Percentiles rank a stretch among this genome's conserved stretches.
phyloP scores from a whole-genome alignment of 2,329 filamentous ascomycete genomes.

The Epicoccum sorghinum region DNA sequence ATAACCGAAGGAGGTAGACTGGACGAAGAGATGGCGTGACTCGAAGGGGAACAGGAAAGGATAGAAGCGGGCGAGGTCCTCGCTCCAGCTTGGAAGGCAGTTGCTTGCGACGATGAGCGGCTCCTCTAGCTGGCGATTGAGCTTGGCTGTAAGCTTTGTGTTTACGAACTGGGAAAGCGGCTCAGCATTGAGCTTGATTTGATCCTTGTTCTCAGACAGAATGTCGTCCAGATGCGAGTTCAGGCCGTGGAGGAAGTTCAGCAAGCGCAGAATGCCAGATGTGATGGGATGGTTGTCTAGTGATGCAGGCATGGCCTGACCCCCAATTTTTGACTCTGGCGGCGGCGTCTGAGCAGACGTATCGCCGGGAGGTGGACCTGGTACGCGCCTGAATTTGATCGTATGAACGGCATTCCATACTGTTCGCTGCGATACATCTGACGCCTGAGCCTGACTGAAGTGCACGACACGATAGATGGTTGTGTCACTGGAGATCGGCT shows the following conservation, averaged over 20 bases:
- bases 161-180: slow-evolving; percentile 95
- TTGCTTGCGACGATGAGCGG: slow-evolving; percentile 96
- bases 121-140: slow-evolving; percentile 96
- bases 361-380: slow-evolving; percentile 80
- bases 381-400: slow-evolving; percentile 87
- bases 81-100: slow-evolving; percentile 93
- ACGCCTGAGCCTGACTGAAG: slow-evolving; percentile 64
- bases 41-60: slow-evolving; percentile 98
- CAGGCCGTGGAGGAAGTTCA: slow-evolving; percentile 89
- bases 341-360: slow-evolving; percentile 65
- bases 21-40: slow-evolving; percentile 92
- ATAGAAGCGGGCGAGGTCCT: slow-evolving; percentile 90
- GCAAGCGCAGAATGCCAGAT: slow-evolving; percentile 81
- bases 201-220: slow-evolving; percentile 75
- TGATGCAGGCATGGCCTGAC: slow-evolving; percentile 74
- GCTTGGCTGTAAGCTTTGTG: slow-evolving; percentile 95
- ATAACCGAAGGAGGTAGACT: slow-evolving; percentile 98
- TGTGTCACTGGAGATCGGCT: slow-evolving; percentile 85
- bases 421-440: slow-evolving; percentile 73
- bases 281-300: slow-evolving; percentile 84
- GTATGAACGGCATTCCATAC: slow-evolving; percentile 91
- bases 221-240: slow-evolving; percentile 95
- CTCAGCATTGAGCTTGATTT: slow-evolving; percentile 75
- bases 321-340: slow-evolving; percentile 59
- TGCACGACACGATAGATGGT: slow-evolving; percentile 96